A percentile compares a stretch with the other conserved stretches of the same genome.
phyloP scores from a whole-genome alignment of 345 rosid genomes.

The Rhodamnia rubescens region DNA sequence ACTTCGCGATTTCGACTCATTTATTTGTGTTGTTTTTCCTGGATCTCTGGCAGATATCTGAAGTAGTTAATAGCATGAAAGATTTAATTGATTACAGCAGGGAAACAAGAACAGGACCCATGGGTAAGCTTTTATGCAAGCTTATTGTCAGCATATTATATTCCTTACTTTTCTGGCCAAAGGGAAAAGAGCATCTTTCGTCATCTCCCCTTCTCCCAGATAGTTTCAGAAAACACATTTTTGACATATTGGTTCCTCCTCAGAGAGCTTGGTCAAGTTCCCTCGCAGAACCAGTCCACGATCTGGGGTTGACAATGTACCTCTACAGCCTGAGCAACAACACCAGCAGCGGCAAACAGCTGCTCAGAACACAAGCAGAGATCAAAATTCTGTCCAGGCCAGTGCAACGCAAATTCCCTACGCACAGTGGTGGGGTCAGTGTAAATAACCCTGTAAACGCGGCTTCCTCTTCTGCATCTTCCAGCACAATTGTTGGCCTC shows the following conservation, averaged over 20 bases:
- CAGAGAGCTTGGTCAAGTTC: conserved; percentile 58
- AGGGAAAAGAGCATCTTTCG: not conserved
- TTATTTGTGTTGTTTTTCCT: not conserved
- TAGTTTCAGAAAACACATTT: not conserved
- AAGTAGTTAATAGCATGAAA: conserved; percentile 98
- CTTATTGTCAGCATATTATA: not conserved
- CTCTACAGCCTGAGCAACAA: conserved; percentile 26
- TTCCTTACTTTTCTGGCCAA: not conserved
- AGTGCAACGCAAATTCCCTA: conserved; percentile 18
- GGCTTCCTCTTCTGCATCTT: conserved; percentile 23
- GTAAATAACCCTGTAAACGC: conserved; percentile 20
- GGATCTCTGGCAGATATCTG: conserved; percentile 54
- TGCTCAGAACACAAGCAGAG: conserved; percentile 4
- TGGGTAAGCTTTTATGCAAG: conserved; percentile 50
- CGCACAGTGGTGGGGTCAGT: conserved; percentile 19
- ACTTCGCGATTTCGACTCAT: not conserved
- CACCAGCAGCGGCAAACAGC: conserved; percentile 20
- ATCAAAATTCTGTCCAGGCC: conserved; percentile 21
- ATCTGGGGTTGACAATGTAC: conserved; percentile 10
- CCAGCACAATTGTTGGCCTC: conserved; percentile 31
- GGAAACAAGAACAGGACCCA: conserved; percentile 86
- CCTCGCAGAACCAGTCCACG: conserved; percentile 29
- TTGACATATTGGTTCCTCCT: not conserved
- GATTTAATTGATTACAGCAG: conserved; percentile 98
- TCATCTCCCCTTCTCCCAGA: not conserved